Evolutionary conservation across 2,329 filamentous ascomycete species (phyloP), one percentile per base, ranked within the genome.

Genomic region (Ascochyta lentis): DNA sequence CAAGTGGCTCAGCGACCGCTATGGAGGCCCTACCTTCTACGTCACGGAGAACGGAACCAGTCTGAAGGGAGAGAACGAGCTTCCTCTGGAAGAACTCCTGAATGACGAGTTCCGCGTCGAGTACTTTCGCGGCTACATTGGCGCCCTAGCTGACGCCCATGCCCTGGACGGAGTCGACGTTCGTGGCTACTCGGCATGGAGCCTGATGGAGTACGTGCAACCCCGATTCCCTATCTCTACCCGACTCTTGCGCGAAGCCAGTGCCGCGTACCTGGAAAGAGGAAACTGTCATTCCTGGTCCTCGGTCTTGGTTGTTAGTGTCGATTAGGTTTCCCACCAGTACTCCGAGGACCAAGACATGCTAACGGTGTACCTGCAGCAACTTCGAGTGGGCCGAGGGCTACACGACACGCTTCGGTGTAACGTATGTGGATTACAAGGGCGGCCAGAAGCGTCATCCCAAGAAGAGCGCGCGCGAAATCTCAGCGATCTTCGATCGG

Each of bases 361-460:
- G 49, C 69, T 71, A 64, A 72, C 61, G 38, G n/a, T 42, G 54
- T 65, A 55, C 60, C 52, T 67, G 51, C 67, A 85, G 83, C 77
- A 94, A 94, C 80, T 94, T 94, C 68, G 91, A 94, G 77, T 94
- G 90, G 90, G 90, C 91, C n/a, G 91, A 96, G 74, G 91, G 91
- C 10, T 96, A 94, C 71, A 88, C 91, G 78, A 95, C 91, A 39
- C 84, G 91, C 37, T 96, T 96, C 68, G 91, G 91, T 24, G 90
- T 92, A 53, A 91, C 88, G 6, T 95, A 84, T 72, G 91, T 96
- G 48, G 91, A 96, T 77, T 96, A 95, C 74, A 79, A 85, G 66
- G 85, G 91, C 63, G 88, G 86, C 23, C 92, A 96, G 81, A 90
- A 88, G 80, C 82, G 91, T 47, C 84, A 88, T 64, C 88, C 91